These are phyloP conservation scores for Lepraria neglecta DNA, from an alignment of 495 filamentous ascomycete genomes.

Conservation along the genomic window DNA sequence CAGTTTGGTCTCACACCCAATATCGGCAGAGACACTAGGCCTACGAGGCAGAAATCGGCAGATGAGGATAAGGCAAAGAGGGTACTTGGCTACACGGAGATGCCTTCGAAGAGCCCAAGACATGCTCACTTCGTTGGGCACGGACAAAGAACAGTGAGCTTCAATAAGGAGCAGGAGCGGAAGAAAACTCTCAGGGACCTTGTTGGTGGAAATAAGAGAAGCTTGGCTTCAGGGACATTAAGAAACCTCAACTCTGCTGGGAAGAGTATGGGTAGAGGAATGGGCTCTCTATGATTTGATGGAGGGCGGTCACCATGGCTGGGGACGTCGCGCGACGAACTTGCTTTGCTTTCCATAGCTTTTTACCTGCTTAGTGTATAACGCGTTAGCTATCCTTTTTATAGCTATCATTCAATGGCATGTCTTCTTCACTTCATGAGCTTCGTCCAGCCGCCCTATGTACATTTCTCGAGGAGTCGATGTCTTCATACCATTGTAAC, in stretches of 20 bases:
- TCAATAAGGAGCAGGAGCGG: neutral
- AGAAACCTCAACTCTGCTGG: slow-evolving; percentile 9
- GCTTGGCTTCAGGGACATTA: slow-evolving; percentile 17
- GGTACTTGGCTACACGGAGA: slow-evolving; percentile 9
- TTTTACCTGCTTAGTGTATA: neutral
- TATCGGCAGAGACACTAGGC: neutral
- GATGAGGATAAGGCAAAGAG: slow-evolving; percentile 13
- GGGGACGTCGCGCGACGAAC: neutral
- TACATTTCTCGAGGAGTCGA: neutral
- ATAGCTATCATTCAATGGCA: neutral
- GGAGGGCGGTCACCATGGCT: neutral
- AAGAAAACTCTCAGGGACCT: slow-evolving; percentile 13
- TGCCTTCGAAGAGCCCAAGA: neutral
- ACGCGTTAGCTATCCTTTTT: neutral
- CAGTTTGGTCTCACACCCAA: neutral
- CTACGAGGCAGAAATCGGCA: neutral
- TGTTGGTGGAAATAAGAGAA: slow-evolving; percentile 21
- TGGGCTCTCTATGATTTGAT: neutral
- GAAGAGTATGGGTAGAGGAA: neutral
- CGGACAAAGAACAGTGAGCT: neutral
- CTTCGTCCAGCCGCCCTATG: neutral
- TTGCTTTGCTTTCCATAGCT: neutral
- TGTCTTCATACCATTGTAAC: neutral
- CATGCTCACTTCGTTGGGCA: too few species aligned
- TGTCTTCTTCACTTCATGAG: neutral